A percentile compares a stretch with the other conserved stretches of the same genome.
phyloP scores from a whole-genome alignment of 768 basidiomycete species.

The Amanita jacksonii region DNA sequence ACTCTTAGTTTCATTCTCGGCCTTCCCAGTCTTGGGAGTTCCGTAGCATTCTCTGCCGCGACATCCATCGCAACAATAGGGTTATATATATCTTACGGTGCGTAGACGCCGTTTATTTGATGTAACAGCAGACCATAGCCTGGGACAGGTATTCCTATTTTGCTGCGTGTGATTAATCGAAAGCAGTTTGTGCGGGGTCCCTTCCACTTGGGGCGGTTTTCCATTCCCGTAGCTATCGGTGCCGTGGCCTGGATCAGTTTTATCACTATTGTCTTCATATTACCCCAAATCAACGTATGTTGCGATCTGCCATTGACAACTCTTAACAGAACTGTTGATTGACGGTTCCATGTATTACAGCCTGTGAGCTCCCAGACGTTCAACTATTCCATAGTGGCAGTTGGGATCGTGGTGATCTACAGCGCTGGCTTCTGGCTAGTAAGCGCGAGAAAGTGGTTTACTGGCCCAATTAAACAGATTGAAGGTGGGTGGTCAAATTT shows the following conservation, averaged over 20 bases:
- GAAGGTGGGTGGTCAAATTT: slow-evolving; percentile 28
- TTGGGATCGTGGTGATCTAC: slow-evolving; percentile 61
- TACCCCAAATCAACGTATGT: slow-evolving; percentile 55
- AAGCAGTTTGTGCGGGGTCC: slow-evolving; percentile 55
- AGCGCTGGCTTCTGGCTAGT: slow-evolving; percentile 61
- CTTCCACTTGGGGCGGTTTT: slow-evolving; percentile 60
- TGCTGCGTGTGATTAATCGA: slow-evolving; percentile 52
- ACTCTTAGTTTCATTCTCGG: slow-evolving; percentile 67
- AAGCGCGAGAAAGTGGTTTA: slow-evolving; percentile 67
- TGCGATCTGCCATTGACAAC: neutral
- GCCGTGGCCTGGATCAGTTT: slow-evolving; percentile 64
- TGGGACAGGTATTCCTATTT: slow-evolving; percentile 52
- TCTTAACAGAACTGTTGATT: neutral
- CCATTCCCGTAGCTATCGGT: slow-evolving; percentile 44
- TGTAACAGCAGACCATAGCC: neutral
- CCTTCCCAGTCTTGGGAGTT: slow-evolving; percentile 62
- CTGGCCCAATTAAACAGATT: slow-evolving; percentile 60
- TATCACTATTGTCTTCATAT: slow-evolving; percentile 65
- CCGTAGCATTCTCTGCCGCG: slow-evolving; percentile 57
- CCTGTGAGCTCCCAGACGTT: slow-evolving; percentile 64
- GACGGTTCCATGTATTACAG: slow-evolving; percentile 19
- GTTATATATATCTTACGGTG: slow-evolving; percentile 67
- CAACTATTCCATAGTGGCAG: slow-evolving; percentile 70
- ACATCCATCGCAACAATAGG: slow-evolving; percentile 67
- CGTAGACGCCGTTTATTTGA: slow-evolving; percentile 11